Percentiles rank a stretch among this genome's conserved stretches.
phyloP scores from a whole-genome alignment of 768 basidiomycete genomes.

The Chiua virens region DNA sequence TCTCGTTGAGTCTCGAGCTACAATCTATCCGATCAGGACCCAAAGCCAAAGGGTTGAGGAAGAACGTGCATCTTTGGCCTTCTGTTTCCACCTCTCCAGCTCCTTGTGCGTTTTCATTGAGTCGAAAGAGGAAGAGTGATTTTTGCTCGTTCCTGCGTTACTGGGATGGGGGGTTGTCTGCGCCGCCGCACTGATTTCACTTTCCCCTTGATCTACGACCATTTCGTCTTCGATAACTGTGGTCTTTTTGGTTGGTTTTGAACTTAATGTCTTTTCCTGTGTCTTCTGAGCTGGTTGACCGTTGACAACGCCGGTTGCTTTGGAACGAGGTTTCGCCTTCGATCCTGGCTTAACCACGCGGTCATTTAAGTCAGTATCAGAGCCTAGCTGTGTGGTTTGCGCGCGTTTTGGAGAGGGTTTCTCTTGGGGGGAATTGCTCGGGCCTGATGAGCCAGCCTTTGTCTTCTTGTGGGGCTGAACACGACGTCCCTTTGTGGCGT shows the following conservation, averaged over 20 bases:
- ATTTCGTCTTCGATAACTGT: slow-evolving; percentile 6
- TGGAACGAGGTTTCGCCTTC: slow-evolving; percentile 22
- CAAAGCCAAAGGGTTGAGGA: not conserved
- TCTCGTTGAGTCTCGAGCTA: slow-evolving; percentile 43
- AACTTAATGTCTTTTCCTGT: slow-evolving; percentile 7
- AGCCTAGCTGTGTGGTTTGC: not conserved
- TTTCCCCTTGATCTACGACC: slow-evolving; percentile 13
- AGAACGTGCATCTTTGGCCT: slow-evolving; percentile 24
- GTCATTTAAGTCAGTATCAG: slow-evolving; percentile 1
- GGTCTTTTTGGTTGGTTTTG: slow-evolving; percentile 10
- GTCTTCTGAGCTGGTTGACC: slow-evolving; percentile 6
- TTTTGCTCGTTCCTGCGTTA: slow-evolving; percentile 11
- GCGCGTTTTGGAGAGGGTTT: slow-evolving; percentile 18
- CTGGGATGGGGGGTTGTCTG: slow-evolving; percentile 2
- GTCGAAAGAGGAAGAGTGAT: slow-evolving; percentile 4
- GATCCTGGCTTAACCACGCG: slow-evolving; percentile 2
- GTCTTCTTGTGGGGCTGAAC: slow-evolving; percentile 18
- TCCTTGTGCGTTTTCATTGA: slow-evolving; percentile 20
- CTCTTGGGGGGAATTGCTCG: slow-evolving; percentile 13
- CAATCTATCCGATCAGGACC: not conserved
- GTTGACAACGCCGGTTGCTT: slow-evolving; percentile 2
- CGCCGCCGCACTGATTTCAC: not conserved
- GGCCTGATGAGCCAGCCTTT: slow-evolving; percentile 11
- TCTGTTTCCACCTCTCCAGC: slow-evolving; percentile 33
- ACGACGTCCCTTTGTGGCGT: slow-evolving; percentile 16